A percentile compares a stretch with the other conserved stretches of the same genome.
Conservation (phyloP, 371 early-diverging fungal species). For the Apophysomyces trapeziformis region DNA sequence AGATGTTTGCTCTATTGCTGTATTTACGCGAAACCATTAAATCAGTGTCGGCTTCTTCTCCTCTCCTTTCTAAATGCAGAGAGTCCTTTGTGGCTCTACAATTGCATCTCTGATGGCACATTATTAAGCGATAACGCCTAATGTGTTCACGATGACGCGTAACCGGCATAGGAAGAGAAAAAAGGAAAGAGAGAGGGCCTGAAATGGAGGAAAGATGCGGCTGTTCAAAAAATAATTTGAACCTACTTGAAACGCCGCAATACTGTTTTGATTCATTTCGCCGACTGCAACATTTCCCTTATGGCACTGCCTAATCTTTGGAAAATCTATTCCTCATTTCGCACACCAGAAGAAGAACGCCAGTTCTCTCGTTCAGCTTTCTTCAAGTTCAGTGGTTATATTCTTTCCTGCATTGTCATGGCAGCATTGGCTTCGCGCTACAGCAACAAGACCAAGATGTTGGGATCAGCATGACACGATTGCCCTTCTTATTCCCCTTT, state of each 20-base stretch:
- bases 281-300: neutral
- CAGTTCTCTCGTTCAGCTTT: slow-evolving; percentile 77
- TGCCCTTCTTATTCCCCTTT: neutral
- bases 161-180: neutral
- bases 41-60: no score
- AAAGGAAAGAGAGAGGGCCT: neutral
- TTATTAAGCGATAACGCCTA: no score
- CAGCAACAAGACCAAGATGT: slow-evolving; percentile 34
- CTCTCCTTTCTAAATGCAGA: no score
- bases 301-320: slow-evolving; percentile 76
- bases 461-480: slow-evolving; percentile 13
- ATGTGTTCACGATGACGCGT: neutral
- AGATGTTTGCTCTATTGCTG: no score
- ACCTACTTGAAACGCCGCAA: no score
- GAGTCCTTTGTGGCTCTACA: no score
- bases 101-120: no score
- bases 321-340: slow-evolving; percentile 75
- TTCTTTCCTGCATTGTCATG: slow-evolving; percentile 71
- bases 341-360: slow-evolving; percentile 80
- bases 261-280: neutral
- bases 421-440: slow-evolving; percentile 62
- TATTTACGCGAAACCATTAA: no score
- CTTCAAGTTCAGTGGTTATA: slow-evolving; percentile 77
- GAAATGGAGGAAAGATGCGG: no score
- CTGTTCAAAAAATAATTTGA: no score